A percentile compares a stretch with the other conserved stretches of the same genome.
Conservation (phyloP, 129 eudicot genomes). For the Flaveria bidentis region DNA sequence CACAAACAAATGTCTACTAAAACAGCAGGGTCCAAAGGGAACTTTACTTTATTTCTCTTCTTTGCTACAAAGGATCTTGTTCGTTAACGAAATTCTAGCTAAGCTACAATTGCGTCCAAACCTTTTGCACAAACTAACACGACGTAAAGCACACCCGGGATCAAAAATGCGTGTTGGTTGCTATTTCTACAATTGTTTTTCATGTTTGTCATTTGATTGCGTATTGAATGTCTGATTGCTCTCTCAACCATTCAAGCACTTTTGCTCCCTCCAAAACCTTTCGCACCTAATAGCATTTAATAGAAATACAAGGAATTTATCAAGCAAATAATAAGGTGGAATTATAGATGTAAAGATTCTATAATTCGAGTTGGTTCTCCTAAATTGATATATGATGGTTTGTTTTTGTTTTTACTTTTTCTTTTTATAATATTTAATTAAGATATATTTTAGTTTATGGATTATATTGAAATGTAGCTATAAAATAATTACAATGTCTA, state of each 20-base stretch:
- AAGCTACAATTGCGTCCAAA: neutral
- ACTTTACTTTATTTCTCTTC: neutral
- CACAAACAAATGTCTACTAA: too few species aligned
- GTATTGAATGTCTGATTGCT: constrained; percentile 72
- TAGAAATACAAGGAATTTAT: neutral
- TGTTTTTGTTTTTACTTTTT: neutral
- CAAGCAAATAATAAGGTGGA: constrained; percentile 21
- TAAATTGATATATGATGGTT: too few species aligned
- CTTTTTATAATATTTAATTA: neutral
- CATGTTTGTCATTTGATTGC: constrained; percentile 41
- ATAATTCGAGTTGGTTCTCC: neutral
- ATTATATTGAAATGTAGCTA: neutral
- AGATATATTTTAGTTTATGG: neutral
- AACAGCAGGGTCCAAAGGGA: neutral
- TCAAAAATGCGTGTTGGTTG: constrained; percentile 33
- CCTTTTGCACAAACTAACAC: constrained; percentile 5
- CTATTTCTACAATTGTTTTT: constrained; percentile 8
- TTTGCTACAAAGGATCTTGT: constrained; percentile 23
- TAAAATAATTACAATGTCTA: too few species aligned
- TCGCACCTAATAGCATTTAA: constrained; percentile 59
- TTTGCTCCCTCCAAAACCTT: constrained; percentile 91
- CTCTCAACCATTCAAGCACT: constrained; percentile 92
- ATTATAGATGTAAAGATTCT: neutral
- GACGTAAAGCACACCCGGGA: neutral
- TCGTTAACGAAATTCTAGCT: constrained; percentile 16